Percentiles rank a stretch among this genome's conserved stretches.
phyloP scores from a whole-genome alignment of 2,329 filamentous ascomycete genomes.

The Scedosporium aurantiacum region DNA sequence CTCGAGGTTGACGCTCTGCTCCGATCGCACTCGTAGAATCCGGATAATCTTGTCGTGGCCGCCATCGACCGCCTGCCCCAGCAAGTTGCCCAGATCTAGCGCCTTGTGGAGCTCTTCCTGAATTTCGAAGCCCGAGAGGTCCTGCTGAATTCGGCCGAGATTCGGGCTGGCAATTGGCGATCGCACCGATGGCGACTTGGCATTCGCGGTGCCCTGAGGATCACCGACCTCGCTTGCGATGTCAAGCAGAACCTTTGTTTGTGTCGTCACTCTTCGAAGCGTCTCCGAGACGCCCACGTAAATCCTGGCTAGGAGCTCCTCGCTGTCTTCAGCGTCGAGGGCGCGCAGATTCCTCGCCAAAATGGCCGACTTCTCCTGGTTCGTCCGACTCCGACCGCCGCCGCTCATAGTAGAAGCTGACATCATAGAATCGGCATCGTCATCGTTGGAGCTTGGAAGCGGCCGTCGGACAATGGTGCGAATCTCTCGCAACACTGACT shows the following conservation, averaged over 20 bases:
- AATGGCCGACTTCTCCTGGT: conserved; percentile 82
- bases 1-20: conserved; percentile 58
- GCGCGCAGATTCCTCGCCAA: conserved; percentile 79
- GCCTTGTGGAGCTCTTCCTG: conserved; percentile 69
- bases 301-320: conserved; percentile 68
- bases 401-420: conserved; percentile 67
- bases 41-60: conserved; percentile 69
- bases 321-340: conserved; percentile 73
- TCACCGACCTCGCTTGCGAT: conserved; percentile 63
- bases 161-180: conserved; percentile 44
- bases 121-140: conserved; percentile 31
- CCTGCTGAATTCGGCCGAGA: conserved; percentile 21
- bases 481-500: conserved; percentile 75
- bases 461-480: conserved; percentile 73
- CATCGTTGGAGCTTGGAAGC: conserved; percentile 84
- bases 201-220: conserved; percentile 13
- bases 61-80: conserved; percentile 70
- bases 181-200: conserved; percentile 36
- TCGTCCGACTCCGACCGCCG: conserved; percentile 41
- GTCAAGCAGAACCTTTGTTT: conserved; percentile 90
- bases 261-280: conserved; percentile 71
- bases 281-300: conserved; percentile 86
- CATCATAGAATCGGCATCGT: conserved; percentile 84
- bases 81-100: conserved; percentile 64
- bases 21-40: conserved; percentile 64